Base-by-base conservation (phyloP, 2,329 filamentous ascomycete species). In the Dothistroma septosporum region DNA sequence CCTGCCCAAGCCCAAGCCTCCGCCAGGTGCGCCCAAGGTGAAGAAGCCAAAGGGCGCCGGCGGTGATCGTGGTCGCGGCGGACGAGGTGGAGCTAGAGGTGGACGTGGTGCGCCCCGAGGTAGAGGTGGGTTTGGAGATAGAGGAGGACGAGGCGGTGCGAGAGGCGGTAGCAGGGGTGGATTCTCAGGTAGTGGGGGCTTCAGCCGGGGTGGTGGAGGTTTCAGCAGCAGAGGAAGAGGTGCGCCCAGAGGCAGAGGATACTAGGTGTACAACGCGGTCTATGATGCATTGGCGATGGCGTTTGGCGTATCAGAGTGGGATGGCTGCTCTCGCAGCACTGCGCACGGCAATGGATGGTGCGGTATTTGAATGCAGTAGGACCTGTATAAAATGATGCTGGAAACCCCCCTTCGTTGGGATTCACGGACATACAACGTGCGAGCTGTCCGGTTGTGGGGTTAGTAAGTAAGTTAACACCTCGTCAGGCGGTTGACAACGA, bases 1-100 rank as follows among this genome's bases (percentile, higher is more conserved):
- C 84, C 82, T 97, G 61, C 94, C 94, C 66, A 96, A 92, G 83
- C 93, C 93, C 58, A 97, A 97, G 82, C 80, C 83, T 55, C 79
- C 80, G 61, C 82, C 82, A 71, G 82, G 81, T 72, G 85, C 87
- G 63, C 76, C 78, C 74, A 91, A 89, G 79, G 82, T 87, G 60
- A 89, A 89, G 79, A 85, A 85, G 71, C 84, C 85, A 50, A 87
- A 86, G 68, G 88, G 88, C 65, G 83, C 74, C 49, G 76, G 80
- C 28, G 69, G 67, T 49, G 74, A 71, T 49, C 78, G 75, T 60
- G 69, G 70, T 48, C 72, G 78, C 61, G 71, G 68, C 41, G 69
- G 65, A 10, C 58, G 70, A 48, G 70, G 71, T 54, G 65, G 62
- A 56, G 57, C 62, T 12, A 71, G 76, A 58, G 66, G 68, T 53